phyloP scores from a whole-genome alignment of 2,329 filamentous ascomycete genomes.

The Scopulariopsis brevicaulis region DNA sequence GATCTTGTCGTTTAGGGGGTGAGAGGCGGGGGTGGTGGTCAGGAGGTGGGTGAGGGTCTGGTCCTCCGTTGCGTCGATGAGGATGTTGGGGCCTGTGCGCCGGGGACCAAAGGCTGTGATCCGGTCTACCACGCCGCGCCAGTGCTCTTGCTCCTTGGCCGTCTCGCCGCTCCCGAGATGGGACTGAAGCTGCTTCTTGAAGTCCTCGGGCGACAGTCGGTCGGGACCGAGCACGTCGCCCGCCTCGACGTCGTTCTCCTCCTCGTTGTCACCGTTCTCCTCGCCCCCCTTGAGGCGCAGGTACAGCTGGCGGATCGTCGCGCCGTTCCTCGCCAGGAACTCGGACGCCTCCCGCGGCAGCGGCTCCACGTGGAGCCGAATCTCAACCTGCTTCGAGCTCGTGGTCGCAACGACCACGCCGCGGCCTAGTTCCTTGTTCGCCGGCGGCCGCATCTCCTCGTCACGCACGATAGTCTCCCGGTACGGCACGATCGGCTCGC shows the following conservation, averaged over 20 bases:
- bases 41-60: conserved; percentile 65
- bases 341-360: conserved; percentile 70
- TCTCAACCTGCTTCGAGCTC: conserved; percentile 73
- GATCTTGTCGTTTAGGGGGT: conserved; percentile 64
- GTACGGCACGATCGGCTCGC: conserved; percentile 91
- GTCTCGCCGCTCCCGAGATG: conserved; percentile 62
- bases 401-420: conserved; percentile 68
- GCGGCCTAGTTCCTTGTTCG: conserved; percentile 74
- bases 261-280: conserved; percentile 17
- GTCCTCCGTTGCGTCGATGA: conserved; percentile 68
- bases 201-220: conserved; percentile 59
- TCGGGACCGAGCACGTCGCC: conserved; percentile 44
- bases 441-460: conserved; percentile 84
- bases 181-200: conserved; percentile 59
- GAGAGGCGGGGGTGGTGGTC: conserved; percentile 17
- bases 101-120: conserved; percentile 87
- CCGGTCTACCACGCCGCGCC: conserved; percentile 65
- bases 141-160: conserved; percentile 42
- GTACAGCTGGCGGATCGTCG: conserved; percentile 70
- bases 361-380: conserved; percentile 68
- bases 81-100: conserved; percentile 74
- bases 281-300: conserved; percentile 47
- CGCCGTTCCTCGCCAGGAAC: conserved; percentile 71
- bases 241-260: conserved; percentile 29
- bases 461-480: conserved; percentile 81